These are phyloP conservation scores for Oehlia diaphana DNA, from an alignment of 192 early-diverging fungal species.

Conservation along the genomic window DNA sequence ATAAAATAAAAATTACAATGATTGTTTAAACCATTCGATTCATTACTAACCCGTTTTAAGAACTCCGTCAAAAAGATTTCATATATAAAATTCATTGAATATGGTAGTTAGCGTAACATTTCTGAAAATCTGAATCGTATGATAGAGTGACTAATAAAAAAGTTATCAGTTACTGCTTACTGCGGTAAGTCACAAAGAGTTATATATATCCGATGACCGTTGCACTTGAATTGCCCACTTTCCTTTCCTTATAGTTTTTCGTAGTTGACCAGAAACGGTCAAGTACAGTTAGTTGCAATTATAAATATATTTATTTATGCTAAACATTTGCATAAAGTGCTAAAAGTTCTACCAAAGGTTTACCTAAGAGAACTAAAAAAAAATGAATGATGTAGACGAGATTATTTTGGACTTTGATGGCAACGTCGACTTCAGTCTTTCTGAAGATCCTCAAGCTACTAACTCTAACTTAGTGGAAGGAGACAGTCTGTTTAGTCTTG, in stretches of 20 bases:
- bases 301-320: neutral
- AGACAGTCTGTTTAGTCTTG: neutral
- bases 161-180: neutral
- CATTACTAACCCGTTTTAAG: too few relatives aligned
- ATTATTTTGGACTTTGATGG: conserved; percentile 15
- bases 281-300: neutral
- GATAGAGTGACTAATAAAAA: too few relatives aligned
- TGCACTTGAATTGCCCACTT: neutral
- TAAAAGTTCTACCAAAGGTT: neutral
- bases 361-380: neutral
- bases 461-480: neutral
- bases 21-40: too few relatives aligned
- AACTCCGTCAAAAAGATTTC: too few relatives aligned
- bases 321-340: neutral
- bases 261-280: neutral
- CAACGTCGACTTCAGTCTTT: neutral
- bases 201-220: neutral
- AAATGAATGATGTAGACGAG: conserved; percentile 13
- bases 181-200: neutral
- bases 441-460: neutral
- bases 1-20: too few relatives aligned
- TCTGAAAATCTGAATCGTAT: neutral
- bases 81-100: too few relatives aligned
- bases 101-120: neutral
- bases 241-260: neutral